These are phyloP conservation scores for Trametes cinnabarina DNA, from an alignment of 768 basidiomycete species.

Conservation along the genomic window DNA sequence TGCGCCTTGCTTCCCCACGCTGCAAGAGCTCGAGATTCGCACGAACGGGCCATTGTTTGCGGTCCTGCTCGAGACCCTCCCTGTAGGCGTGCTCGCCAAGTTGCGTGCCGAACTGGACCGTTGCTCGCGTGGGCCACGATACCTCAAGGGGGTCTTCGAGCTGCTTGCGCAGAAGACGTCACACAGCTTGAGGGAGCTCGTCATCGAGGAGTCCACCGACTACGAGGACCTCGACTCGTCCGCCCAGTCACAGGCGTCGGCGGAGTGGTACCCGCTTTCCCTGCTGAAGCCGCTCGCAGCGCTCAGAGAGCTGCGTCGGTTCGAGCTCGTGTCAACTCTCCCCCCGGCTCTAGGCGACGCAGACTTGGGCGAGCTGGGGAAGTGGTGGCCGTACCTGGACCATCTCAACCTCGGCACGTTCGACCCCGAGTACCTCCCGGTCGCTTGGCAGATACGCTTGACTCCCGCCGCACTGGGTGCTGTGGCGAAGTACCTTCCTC, in stretches of 20 bases:
- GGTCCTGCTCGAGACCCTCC: constrained; percentile 19
- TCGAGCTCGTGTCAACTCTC: constrained; percentile 25
- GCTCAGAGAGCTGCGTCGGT: constrained; percentile 25
- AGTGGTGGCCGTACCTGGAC: constrained; percentile 31
- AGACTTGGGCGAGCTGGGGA: constrained; percentile 25
- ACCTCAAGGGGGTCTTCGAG: constrained; percentile 20
- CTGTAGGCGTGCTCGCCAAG: constrained; percentile 11
- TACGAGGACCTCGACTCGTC: constrained; percentile 2
- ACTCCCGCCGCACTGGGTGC: constrained; percentile 22
- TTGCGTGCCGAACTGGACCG: constrained; percentile 21
- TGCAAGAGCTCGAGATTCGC: constrained; percentile 21
- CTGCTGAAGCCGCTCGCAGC: constrained; percentile 28
- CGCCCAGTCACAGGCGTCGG: not conserved
- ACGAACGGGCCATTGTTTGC: constrained; percentile 12
- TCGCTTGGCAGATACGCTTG: constrained; percentile 12
- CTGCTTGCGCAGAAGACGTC: constrained; percentile 20
- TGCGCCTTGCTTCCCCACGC: constrained; percentile 13
- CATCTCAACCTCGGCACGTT: constrained; percentile 27
- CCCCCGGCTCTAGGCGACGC: constrained; percentile 28
- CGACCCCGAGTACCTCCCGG: constrained; percentile 19
- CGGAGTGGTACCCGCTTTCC: constrained; percentile 21
- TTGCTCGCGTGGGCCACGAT: constrained; percentile 4
- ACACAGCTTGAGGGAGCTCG: constrained; percentile 21
- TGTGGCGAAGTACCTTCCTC: constrained; percentile 26
- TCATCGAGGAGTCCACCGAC: constrained; percentile 21